These are phyloP conservation scores for Fragosphaeria purpurea DNA, from an alignment of 2,329 filamentous ascomycete genomes.

Conservation along the genomic window DNA sequence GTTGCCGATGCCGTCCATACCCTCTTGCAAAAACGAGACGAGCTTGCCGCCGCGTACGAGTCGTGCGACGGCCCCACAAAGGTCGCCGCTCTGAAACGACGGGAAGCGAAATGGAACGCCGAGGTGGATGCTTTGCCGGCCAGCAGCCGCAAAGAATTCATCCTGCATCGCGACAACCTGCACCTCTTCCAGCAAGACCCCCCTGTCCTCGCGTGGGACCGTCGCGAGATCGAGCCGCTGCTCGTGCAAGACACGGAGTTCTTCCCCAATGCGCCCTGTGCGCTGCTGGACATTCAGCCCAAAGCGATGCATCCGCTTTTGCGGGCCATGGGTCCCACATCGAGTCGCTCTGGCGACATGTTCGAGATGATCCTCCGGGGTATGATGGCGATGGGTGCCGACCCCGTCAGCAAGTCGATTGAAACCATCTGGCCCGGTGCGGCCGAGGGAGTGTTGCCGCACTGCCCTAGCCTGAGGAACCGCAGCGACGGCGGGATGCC, in stretches of 20 bases:
- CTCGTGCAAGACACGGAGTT: slow-evolving; percentile 49
- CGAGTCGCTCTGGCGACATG: slow-evolving; percentile 34
- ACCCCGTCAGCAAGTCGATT: slow-evolving; percentile 34
- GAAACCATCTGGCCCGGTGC: slow-evolving; percentile 51
- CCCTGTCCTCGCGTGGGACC: slow-evolving; percentile 56
- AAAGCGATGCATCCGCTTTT: slow-evolving; percentile 39
- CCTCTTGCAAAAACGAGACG: slow-evolving; percentile 25
- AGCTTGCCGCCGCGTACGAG: slow-evolving; percentile 14
- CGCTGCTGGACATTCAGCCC: slow-evolving; percentile 60
- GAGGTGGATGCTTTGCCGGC: slow-evolving; percentile 3
- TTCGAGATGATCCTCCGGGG: slow-evolving; percentile 41
- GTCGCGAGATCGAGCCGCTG: slow-evolving; percentile 61
- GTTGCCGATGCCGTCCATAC: slow-evolving; percentile 11
- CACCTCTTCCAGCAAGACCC: slow-evolving; percentile 38
- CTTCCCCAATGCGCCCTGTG: slow-evolving; percentile 48
- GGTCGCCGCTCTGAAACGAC: no score
- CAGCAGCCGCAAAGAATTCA: slow-evolving; percentile 10
- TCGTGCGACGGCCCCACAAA: background rate
- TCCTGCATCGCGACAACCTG: slow-evolving; percentile 40
- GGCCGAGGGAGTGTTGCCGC: slow-evolving; percentile 37
- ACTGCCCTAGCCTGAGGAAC: slow-evolving; percentile 41
- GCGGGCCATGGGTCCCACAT: slow-evolving; percentile 31
- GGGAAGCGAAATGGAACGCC: slow-evolving; percentile 7
- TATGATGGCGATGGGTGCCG: slow-evolving; percentile 25
- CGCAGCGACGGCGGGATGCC: slow-evolving; percentile 35